Conservation (phyloP, 2,329 filamentous ascomycete genomes). For the Cladosporium austrohemisphaericum region DNA sequence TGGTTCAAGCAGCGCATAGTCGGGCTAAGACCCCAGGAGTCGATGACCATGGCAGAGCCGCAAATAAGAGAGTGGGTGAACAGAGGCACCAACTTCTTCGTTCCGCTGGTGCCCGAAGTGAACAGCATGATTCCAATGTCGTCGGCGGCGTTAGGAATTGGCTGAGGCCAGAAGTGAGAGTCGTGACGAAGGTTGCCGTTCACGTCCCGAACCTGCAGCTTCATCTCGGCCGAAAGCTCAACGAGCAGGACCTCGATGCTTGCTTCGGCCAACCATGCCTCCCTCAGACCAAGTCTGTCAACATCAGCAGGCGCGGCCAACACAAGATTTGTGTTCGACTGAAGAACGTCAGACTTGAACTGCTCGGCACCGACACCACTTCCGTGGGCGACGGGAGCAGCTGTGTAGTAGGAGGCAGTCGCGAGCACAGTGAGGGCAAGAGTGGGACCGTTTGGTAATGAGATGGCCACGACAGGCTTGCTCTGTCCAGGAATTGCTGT, state of each 20-base stretch:
- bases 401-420: slow-evolving; percentile 49
- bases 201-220: slow-evolving; percentile 33
- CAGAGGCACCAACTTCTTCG: slow-evolving; percentile 57
- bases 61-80: slow-evolving; percentile 49
- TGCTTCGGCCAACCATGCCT: slow-evolving; percentile 32
- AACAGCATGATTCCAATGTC: slow-evolving; percentile 53
- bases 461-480: slow-evolving; percentile 49
- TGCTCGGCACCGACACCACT: slow-evolving; percentile 46
- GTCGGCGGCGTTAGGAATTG: slow-evolving; percentile 39
- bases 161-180: slow-evolving; percentile 6
- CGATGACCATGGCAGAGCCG: slow-evolving; percentile 51
- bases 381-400: slow-evolving; percentile 51
- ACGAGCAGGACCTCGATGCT: slow-evolving; percentile 41
- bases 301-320: slow-evolving; percentile 44
- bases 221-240: slow-evolving; percentile 37
- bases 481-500: slow-evolving; percentile 7
- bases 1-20: slow-evolving; percentile 54
- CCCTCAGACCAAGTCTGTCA: slow-evolving; percentile 38
- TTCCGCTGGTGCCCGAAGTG: slow-evolving; percentile 56
- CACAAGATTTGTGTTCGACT: slow-evolving; percentile 46
- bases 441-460: slow-evolving; percentile 52
- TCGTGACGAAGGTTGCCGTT: slow-evolving; percentile 16
- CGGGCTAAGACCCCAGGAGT: slow-evolving; percentile 50
- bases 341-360: slow-evolving; percentile 49
- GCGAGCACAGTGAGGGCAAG: slow-evolving; percentile 51